phyloP scores from a whole-genome alignment of 495 filamentous ascomycete species.

The Lichina pygmaea region DNA sequence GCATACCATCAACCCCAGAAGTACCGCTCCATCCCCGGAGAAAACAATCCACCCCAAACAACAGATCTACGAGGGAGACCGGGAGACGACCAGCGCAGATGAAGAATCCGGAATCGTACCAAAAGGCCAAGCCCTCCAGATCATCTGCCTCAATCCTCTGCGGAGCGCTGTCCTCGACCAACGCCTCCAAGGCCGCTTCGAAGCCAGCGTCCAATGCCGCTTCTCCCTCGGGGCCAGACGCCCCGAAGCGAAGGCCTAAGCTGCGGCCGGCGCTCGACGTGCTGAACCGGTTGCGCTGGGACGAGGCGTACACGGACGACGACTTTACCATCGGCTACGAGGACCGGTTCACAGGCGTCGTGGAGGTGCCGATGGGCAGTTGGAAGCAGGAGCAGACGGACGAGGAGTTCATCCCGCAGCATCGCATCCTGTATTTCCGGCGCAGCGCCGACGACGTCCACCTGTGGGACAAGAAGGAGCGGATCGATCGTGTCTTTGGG shows the following conservation, averaged over 20 bases:
- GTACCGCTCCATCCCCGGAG: too few relatives aligned
- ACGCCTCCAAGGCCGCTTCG: too few relatives aligned
- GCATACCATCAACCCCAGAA: too few relatives aligned
- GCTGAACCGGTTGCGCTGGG: constrained; percentile 49
- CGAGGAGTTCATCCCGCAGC: constrained; percentile 65
- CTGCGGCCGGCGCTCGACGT: constrained; percentile 19
- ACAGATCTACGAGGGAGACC: too few relatives aligned
- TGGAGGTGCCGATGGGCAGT: constrained; percentile 30
- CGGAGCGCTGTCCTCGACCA: too few relatives aligned
- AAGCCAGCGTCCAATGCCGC: too few relatives aligned
- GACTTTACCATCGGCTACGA: constrained; percentile 51
- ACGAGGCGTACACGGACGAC: constrained; percentile 26
- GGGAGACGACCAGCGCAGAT: too few relatives aligned
- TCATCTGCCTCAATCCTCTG: too few relatives aligned
- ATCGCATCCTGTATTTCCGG: constrained; percentile 50
- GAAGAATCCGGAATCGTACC: too few relatives aligned
- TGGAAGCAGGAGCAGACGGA: constrained; percentile 60
- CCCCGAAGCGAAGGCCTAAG: background rate
- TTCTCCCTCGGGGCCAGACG: too few relatives aligned
- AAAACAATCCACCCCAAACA: too few relatives aligned
- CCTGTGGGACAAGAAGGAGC: constrained; percentile 29
- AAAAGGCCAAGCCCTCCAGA: too few relatives aligned
- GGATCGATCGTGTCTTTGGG: constrained; percentile 29
- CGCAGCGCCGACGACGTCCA: constrained; percentile 19
- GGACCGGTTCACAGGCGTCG: constrained; percentile 40